Percentiles rank a stretch among this genome's conserved stretches.
phyloP scores from a whole-genome alignment of 2,329 filamentous ascomycete genomes.

The Hymenotorrendiella dingleyae region DNA sequence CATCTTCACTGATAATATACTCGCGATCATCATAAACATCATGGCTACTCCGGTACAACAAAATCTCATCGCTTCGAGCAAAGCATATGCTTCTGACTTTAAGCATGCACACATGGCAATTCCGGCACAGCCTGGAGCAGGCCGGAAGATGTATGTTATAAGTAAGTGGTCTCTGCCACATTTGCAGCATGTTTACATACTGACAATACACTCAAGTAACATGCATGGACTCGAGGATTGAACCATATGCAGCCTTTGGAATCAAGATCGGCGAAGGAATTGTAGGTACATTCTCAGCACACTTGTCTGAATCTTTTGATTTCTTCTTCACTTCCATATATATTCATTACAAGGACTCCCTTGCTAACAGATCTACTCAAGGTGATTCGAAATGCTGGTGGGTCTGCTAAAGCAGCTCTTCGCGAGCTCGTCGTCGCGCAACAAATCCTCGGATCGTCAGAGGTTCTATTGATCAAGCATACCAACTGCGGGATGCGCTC shows the following conservation, averaged over 20 bases:
- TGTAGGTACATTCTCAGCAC: conserved; percentile 7
- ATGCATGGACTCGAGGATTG: conserved; percentile 75
- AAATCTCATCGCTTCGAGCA: conserved; percentile 52
- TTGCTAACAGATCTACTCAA: not conserved
- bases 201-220: conserved; percentile 43
- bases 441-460: conserved; percentile 69
- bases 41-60: conserved; percentile 38
- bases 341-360: not conserved
- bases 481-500: conserved; percentile 70
- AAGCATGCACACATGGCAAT: conserved; percentile 60
- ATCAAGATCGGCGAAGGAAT: conserved; percentile 72
- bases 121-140: conserved; percentile 63
- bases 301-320: no score
- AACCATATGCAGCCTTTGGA: conserved; percentile 63
- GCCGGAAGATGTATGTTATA: conserved; percentile 58
- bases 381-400: conserved; percentile 70
- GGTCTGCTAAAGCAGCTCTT: conserved; percentile 60
- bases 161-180: conserved; percentile 36
- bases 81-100: conserved; percentile 52
- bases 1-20: no score
- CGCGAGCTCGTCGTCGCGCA: conserved; percentile 73
- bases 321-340: not conserved
- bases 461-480: conserved; percentile 50
- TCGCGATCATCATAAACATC: not conserved
- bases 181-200: not conserved